Evolutionary conservation across 257 asterid genomes (phyloP).

Genomic region (Solanum pennellii): DNA sequence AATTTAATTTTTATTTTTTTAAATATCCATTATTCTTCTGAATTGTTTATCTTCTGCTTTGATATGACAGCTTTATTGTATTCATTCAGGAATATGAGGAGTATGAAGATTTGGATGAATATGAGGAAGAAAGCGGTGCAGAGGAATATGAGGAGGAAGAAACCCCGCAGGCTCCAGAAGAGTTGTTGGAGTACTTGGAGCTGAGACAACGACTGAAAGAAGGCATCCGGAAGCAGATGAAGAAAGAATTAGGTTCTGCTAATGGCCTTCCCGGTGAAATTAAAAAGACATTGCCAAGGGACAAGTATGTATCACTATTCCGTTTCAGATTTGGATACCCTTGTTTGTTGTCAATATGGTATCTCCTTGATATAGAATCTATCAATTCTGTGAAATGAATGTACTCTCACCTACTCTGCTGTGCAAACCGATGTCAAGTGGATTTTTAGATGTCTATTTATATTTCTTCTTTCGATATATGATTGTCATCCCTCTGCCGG

Average conservation of each 20-base stretch:
- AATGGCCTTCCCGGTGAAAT: constrained; percentile 18
- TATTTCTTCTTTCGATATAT: not conserved
- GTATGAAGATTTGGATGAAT: constrained; percentile 48
- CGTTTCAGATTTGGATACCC: not conserved
- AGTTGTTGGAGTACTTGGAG: constrained; percentile 59
- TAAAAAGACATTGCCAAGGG: constrained; percentile 21
- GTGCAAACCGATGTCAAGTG: not conserved
- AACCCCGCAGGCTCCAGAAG: constrained; percentile 51
- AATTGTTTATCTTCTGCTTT: not conserved
- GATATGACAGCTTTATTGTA: not conserved
- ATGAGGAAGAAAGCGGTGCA: constrained; percentile 46
- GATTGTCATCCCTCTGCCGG: not conserved
- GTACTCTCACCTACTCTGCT: not conserved
- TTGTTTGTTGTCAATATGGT: not conserved
- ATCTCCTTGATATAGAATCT: not conserved
- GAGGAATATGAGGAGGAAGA: constrained; percentile 44
- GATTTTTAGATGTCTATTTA: not conserved
- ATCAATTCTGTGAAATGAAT: not conserved
- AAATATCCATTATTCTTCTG: not conserved
- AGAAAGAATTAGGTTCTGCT: constrained; percentile 47
- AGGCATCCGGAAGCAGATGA: constrained; percentile 44
- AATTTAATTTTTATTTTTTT: not conserved
- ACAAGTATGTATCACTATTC: constrained; percentile 43
- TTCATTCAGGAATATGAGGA: constrained; percentile 31
- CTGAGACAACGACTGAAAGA: constrained; percentile 65